Percentiles rank a stretch among this genome's conserved stretches.
These are phyloP conservation scores for Odontarrhena argentea DNA, from an alignment of 345 rosid genomes.

Conservation along the genomic window DNA sequence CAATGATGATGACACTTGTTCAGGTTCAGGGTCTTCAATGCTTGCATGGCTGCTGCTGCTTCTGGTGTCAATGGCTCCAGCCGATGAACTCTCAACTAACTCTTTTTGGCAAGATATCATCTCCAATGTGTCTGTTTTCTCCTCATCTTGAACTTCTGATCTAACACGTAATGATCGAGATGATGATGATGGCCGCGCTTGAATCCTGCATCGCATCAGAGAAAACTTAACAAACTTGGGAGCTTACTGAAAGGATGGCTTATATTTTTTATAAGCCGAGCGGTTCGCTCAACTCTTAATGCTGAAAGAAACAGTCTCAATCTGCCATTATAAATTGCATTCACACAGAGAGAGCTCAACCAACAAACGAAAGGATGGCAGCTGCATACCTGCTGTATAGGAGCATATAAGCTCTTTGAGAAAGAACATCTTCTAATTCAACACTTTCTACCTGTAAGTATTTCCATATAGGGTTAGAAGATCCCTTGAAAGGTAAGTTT, in stretches of 20 bases:
- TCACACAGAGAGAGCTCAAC: not conserved
- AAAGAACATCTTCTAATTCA: conserved; percentile 84
- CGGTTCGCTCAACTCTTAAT: conserved; percentile 5
- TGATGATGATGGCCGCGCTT: conserved; percentile 50
- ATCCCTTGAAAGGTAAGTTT: not conserved
- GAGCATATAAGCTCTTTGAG: conserved; percentile 96
- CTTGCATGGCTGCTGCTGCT: conserved; percentile 5
- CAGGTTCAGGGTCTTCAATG: conserved; percentile 37
- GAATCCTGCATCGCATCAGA: conserved; percentile 48
- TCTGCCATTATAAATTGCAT: not conserved
- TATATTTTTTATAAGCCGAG: not conserved
- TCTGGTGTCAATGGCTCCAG: conserved; percentile 5
- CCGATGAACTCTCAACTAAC: conserved; percentile 32
- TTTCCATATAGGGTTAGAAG: conserved; percentile 16
- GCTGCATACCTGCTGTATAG: conserved; percentile 76
- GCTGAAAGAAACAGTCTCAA: conserved; percentile 2
- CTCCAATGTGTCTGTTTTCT: conserved; percentile 36
- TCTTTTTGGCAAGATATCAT: conserved; percentile 38
- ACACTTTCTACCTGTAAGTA: conserved; percentile 64
- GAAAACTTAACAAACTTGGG: not conserved
- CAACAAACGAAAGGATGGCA: not conserved
- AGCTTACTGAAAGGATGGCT: conserved; percentile 1
- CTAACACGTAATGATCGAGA: conserved; percentile 48
- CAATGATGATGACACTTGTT: conserved; percentile 19
- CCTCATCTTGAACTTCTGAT: conserved; percentile 45